These are phyloP conservation scores for Coemansia sp. DNA, from an alignment of 192 early-diverging fungal species.

Conservation along the genomic window DNA sequence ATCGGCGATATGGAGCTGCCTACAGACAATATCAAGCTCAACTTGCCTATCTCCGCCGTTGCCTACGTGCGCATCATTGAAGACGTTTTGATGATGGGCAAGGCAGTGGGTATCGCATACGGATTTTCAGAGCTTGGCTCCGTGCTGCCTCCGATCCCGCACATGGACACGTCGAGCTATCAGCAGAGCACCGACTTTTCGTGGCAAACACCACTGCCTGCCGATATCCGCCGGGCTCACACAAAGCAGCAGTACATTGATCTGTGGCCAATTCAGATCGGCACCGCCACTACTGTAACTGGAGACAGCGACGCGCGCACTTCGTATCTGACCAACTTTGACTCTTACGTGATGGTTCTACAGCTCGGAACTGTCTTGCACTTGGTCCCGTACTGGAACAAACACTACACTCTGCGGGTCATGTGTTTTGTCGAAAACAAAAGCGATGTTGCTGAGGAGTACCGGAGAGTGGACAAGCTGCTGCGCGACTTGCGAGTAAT, in stretches of 20 bases:
- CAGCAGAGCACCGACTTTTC: neutral
- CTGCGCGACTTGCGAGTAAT: constrained; percentile 64
- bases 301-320: constrained; percentile 25
- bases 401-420: constrained; percentile 61
- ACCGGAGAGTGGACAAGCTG: constrained; percentile 56
- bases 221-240: neutral
- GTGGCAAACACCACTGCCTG: constrained; percentile 4
- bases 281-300: constrained; percentile 24
- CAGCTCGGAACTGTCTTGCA: constrained; percentile 75
- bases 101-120: constrained; percentile 68
- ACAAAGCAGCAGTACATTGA: constrained; percentile 61
- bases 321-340: constrained; percentile 60
- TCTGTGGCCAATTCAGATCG: constrained; percentile 74
- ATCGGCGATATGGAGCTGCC: constrained; percentile 48
- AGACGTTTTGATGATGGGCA: constrained; percentile 65
- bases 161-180: neutral
- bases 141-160: constrained; percentile 14
- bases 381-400: constrained; percentile 69
- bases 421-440: constrained; percentile 72
- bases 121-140: constrained; percentile 62
- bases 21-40: constrained; percentile 59
- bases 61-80: constrained; percentile 76
- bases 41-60: constrained; percentile 58
- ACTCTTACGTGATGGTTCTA: constrained; percentile 73
- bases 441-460: constrained; percentile 64